Evolutionary conservation across 805 yeast species (phyloP), one percentile per base, ranked within the genome.

Genomic region (Debaryomyces maramus): DNA sequence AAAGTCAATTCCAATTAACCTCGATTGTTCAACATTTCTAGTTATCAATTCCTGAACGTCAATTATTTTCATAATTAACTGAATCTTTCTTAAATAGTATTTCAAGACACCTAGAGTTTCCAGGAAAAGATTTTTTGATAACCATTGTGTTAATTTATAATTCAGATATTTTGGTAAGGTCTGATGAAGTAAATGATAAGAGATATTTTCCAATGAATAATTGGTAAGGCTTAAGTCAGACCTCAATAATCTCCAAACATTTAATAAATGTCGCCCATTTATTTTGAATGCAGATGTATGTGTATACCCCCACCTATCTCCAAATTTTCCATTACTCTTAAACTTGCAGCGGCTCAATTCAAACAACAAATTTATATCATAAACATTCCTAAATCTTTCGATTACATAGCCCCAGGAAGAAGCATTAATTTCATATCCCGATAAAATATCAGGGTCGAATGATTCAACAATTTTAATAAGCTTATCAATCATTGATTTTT

Each of bases 401-500:
- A 86, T 71, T 0, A 90, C 38, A 52, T 86, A 93, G 0, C 99
- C 98, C 98, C 98, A 91, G 0, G 97, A 87, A 0, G 76, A 52
- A 0, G 81, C 65, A 46, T 88, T 85, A 5, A 88, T 73, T 53
- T 93, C 99, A 57, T 76, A 93, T 0, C 97, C 98, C 0, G 87
- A 73, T 5, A 93, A 54, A 21, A 93, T 78, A 57, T 93, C 99
- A 0, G 98, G 97, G 55, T 93, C 98, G 37, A 80, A 70, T 2
- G 67, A 49, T 14, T 80, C 73, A 0, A 87, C 81, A 11, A 84
- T 46, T 1, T 73, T 69, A 0, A 81, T 62, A 6, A 91, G 63
- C 5, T 72, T 72, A 6, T 71, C 64, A 2, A 89, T 56, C 78
- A 87, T 67, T 5, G 73, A 79, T 1, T 59, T 43, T 52, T 91